Conservation (phyloP, 768 basidiomycete species). For the Lactifluus pinguis region DNA sequence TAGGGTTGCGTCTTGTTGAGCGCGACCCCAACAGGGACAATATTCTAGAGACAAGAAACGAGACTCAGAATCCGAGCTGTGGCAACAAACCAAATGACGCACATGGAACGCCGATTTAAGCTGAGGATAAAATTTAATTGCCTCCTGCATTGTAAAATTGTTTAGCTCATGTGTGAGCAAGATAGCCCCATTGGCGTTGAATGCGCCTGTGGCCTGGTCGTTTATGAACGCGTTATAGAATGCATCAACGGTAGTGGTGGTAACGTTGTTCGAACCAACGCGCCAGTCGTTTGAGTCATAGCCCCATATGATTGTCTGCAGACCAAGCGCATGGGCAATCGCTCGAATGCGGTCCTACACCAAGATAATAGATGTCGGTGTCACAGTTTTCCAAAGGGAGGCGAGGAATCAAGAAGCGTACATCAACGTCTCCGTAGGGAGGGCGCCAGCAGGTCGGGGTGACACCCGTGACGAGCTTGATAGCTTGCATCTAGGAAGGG, state of each 20-base stretch:
- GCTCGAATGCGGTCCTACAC: conserved; percentile 54
- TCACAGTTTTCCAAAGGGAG: not conserved
- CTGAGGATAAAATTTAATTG: conserved; percentile 39
- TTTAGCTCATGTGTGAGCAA: conserved; percentile 52
- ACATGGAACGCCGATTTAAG: conserved; percentile 39
- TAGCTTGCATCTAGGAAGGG: conserved; percentile 35
- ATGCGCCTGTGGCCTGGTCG: conserved; percentile 5
- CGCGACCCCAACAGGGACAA: conserved; percentile 47
- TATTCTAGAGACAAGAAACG: conserved; percentile 19
- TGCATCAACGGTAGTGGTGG: conserved; percentile 4
- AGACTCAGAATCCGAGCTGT: not conserved
- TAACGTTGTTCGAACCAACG: conserved; percentile 6
- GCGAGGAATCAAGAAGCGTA: not conserved
- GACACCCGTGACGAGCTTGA: conserved; percentile 45
- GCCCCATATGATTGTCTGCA: conserved; percentile 67
- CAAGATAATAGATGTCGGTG: not conserved
- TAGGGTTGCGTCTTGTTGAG: conserved; percentile 46
- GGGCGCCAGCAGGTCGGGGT: conserved; percentile 56
- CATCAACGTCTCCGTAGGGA: conserved; percentile 59
- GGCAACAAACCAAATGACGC: conserved; percentile 9
- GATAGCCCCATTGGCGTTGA: conserved; percentile 33
- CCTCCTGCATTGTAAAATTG: conserved; percentile 53
- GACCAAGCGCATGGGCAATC: conserved; percentile 56
- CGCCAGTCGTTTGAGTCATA: conserved; percentile 67
- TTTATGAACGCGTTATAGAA: conserved; percentile 3